A percentile compares a stretch with the other conserved stretches of the same genome.
Evolutionary conservation across 75 land plant species (phyloP).

Genomic region (Cunninghamia lanceolata): DNA sequence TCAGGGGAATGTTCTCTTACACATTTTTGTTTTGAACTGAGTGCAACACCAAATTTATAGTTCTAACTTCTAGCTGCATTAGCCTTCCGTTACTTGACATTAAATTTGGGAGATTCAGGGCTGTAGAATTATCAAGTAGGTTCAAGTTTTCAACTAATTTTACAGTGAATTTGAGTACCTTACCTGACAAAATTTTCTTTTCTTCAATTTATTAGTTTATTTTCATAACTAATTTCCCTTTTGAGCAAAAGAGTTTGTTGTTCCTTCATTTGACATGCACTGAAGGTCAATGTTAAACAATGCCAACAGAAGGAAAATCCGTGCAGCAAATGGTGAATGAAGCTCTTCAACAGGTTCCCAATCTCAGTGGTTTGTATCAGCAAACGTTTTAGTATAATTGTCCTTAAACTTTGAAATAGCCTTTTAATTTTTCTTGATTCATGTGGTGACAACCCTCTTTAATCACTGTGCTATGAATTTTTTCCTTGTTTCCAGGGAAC

Average conservation of each 20-base stretch:
- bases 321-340: slow-evolving; percentile 88
- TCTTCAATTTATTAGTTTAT: background rate
- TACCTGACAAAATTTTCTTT: background rate
- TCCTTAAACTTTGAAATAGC: slow-evolving; percentile 6
- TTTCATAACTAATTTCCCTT: background rate
- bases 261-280: slow-evolving; percentile 1
- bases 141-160: slow-evolving; percentile 1
- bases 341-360: slow-evolving; percentile 78
- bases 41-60: background rate
- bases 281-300: background rate
- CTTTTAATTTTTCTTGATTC: background rate
- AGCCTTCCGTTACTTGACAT: background rate
- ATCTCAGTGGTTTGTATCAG: slow-evolving; percentile 49
- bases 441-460: background rate
- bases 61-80: background rate
- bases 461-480: slow-evolving; percentile 8
- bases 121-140: background rate
- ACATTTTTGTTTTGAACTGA: background rate
- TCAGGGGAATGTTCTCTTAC: slow-evolving; percentile 3
- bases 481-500: slow-evolving; percentile 52
- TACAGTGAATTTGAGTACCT: background rate
- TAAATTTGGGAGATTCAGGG: background rate
- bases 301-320: slow-evolving; percentile 69
- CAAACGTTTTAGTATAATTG: background rate
- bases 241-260: background rate